Evolutionary conservation across 345 rosid species (phyloP), one percentile per base, ranked within the genome.

Genomic region (Populus ilicifolia): DNA sequence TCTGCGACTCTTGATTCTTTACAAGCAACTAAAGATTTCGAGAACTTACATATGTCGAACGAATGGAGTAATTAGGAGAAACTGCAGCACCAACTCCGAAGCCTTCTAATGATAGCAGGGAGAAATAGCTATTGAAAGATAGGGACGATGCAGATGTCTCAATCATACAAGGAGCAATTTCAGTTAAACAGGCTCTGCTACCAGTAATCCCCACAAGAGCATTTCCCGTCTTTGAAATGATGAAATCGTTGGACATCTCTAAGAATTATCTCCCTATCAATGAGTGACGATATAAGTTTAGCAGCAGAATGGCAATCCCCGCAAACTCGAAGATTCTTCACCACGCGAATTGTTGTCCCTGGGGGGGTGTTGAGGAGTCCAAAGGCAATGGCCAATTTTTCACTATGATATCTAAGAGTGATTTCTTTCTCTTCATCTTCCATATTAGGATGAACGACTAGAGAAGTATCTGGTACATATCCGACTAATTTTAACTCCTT

Each of bases 241-340:
- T 80, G 80, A 33, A 76, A 80, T 25, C 70, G 68, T 18, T 80
- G 77, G 2, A 80, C 71, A 68, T 80, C 83, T 77, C 83, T 54
- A 44, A 80, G 83, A 33, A 80, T 67, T 67, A 80, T 80, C 67
- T 76, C 62, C 70, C 83, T 80, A 8, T 61, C 33, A 43, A 72
- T 67, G 50, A 76, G 67, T 6, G 35, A 54, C 11, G 77, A 80
- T 71, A 80, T 67, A 23, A 71, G 68, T 67, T 80, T 80, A n/a
- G 80, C 83, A 43, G 83, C 80, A 80, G 80, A 76, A 71, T 76
- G 83, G 62, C 83, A 80, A 72, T 80, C 80, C 44, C 77, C 77
- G 33, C 80, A 80, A 65, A 80, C 80, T 18, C 80, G 80, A 30
- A 80, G 83, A 72, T 80, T 80, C 83, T 80, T 80, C 77, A 71